Percentiles rank a stretch among this genome's conserved stretches.
These are phyloP conservation scores for Penicillium tannophilum DNA, from an alignment of 495 filamentous ascomycete species.

Conservation along the genomic window DNA sequence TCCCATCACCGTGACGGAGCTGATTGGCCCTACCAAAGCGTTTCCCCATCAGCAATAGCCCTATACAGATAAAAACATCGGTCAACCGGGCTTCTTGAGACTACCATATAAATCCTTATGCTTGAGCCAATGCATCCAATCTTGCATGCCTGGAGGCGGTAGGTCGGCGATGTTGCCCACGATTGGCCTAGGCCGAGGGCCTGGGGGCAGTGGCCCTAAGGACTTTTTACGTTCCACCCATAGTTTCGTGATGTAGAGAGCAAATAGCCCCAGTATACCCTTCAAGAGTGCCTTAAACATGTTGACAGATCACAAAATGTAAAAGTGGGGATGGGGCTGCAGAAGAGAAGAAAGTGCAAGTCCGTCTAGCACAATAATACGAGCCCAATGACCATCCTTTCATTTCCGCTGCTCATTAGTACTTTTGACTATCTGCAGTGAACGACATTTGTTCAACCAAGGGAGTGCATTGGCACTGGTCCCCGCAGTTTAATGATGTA, in stretches of 20 bases:
- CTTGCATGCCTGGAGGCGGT: slow-evolving; percentile 39
- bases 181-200: slow-evolving; percentile 44
- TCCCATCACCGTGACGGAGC: slow-evolving; percentile 50
- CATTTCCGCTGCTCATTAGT: too few species aligned
- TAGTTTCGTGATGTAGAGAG: neutral
- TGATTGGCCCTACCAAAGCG: slow-evolving; percentile 27
- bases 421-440: too few species aligned
- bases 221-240: neutral
- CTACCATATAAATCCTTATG: slow-evolving; percentile 54
- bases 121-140: slow-evolving; percentile 52
- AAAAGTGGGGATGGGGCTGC: neutral
- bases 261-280: neutral
- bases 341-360: neutral
- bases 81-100: neutral
- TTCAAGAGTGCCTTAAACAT: neutral
- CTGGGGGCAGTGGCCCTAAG: slow-evolving; percentile 36
- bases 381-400: neutral
- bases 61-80: neutral
- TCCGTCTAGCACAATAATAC: neutral
- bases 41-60: neutral
- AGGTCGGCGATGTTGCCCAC: slow-evolving; percentile 53
- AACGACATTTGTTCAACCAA: too few species aligned
- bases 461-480: neutral
- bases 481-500: neutral
- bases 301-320: neutral